Evolutionary conservation across 345 rosid genomes (phyloP).

Genomic region (Linum tenue): DNA sequence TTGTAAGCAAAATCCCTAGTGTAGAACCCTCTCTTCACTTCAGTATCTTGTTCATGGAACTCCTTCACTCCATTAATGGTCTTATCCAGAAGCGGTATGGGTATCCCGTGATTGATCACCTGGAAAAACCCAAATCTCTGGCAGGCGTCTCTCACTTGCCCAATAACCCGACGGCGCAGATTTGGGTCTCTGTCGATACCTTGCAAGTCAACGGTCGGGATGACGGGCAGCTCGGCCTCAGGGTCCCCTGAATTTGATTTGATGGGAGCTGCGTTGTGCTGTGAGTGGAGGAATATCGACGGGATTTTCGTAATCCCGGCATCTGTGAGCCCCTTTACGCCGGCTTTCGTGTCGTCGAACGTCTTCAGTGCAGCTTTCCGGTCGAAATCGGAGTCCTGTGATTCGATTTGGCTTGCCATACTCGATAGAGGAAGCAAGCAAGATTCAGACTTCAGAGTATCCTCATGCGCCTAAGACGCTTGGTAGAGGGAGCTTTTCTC

Average conservation of each 20-base stretch:
- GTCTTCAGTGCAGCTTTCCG: slow-evolving; percentile 18
- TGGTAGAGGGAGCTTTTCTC: background rate
- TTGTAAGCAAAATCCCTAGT: slow-evolving; percentile 17
- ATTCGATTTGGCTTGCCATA: background rate
- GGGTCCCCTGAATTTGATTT: background rate
- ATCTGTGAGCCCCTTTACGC: slow-evolving; percentile 34
- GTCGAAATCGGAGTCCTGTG: background rate
- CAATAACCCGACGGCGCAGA: slow-evolving; percentile 12
- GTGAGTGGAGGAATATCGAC: slow-evolving; percentile 17
- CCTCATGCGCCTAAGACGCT: background rate
- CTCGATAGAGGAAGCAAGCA: background rate
- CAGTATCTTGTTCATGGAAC: slow-evolving; percentile 32
- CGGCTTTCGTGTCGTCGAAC: slow-evolving; percentile 32
- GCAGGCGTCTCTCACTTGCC: slow-evolving; percentile 21
- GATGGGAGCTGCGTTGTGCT: background rate
- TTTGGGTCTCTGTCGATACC: slow-evolving; percentile 5
- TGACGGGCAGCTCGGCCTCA: background rate
- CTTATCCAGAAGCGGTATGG: slow-evolving; percentile 14
- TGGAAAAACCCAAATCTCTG: slow-evolving; percentile 42
- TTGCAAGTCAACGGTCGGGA: slow-evolving; percentile 32
- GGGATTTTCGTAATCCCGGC: slow-evolving; percentile 27
- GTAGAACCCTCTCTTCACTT: slow-evolving; percentile 22
- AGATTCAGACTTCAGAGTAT: background rate
- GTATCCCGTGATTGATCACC: slow-evolving; percentile 36
- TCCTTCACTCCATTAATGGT: slow-evolving; percentile 24